A percentile compares a stretch with the other conserved stretches of the same genome.
phyloP scores from a whole-genome alignment of 345 rosid species.

The Acer saccharum region DNA sequence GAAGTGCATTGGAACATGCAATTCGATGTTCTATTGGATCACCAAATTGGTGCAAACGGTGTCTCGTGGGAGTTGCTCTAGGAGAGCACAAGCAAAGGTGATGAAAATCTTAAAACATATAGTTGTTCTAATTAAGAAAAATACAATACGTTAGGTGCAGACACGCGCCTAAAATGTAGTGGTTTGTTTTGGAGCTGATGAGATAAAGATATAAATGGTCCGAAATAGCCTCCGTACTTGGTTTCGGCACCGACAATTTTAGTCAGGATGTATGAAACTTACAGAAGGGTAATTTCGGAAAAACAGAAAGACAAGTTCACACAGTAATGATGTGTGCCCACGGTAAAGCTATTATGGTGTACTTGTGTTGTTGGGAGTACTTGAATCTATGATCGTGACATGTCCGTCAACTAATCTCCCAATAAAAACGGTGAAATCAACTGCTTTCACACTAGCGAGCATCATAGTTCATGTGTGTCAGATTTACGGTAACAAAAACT shows the following conservation, averaged over 20 bases:
- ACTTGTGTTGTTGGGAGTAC: background rate
- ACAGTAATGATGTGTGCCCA: background rate
- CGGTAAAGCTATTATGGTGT: background rate
- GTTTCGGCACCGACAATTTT: conserved; percentile 28
- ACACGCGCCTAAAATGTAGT: conserved; percentile 10
- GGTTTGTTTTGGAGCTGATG: no score
- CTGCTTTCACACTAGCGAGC: background rate
- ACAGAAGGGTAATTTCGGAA: conserved; percentile 21
- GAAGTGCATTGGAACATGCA: no score
- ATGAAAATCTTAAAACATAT: no score
- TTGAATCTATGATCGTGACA: background rate
- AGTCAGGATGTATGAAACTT: background rate
- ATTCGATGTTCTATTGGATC: no score
- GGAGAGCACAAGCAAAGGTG: no score
- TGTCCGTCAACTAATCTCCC: background rate
- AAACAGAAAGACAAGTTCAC: background rate
- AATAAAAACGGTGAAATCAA: background rate
- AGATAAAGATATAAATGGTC: conserved; percentile 6
- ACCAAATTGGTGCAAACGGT: no score
- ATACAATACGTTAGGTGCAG: background rate
- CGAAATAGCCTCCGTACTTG: background rate
- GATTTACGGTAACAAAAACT: background rate
- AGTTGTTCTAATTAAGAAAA: no score
- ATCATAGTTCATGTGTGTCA: background rate
- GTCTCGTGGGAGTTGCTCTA: no score